Base-by-base conservation (phyloP, 1,284 basidiomycete genomes). In the Cryptococcus hybrid region DNA sequence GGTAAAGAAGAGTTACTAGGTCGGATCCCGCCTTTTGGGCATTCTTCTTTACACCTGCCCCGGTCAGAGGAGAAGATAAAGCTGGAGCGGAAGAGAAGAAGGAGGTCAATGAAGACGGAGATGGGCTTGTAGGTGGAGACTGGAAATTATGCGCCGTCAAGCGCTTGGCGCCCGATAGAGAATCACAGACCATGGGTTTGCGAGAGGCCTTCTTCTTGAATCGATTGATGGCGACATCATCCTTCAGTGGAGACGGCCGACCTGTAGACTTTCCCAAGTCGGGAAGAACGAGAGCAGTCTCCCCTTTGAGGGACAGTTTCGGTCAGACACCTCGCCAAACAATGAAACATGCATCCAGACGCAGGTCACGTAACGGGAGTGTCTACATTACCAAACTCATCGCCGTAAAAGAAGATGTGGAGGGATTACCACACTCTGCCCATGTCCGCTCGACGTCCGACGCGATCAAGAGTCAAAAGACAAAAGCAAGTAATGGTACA, bases 141-240 rank as follows among this genome's bases (percentile, higher is more conserved):
- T 79, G 80, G 78, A 62, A 57, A 42, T 62, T 82, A 6, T 81
- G 79, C 55, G 80, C 80, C 0, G 79, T 77, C 13, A 82, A 82
- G 64, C 66, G 76, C 2, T 63, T 78, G 45, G 69, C 75, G 6
- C 63, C 75, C 0, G 80, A 81, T 57, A 68, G 77, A 18, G 79
- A 81, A 52, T 71, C 69, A 11, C 79, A 81, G 58, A 73, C 78
- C 2, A 72, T 79, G 57, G 79, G 78, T 2, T 65, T 80, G 12
- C 71, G 77, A 51, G 80, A 81, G 62, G 80, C 79, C 0, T 79
- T 79, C 69, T 80, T 81, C 65, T 70, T 81, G 37, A 71, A 77
- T 52, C 71, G 77, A 8, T 67, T 81, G 52, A 57, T 38, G 54
- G 55, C 13, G 51, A 30, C 15, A 7, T 30, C 42, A 40, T 40